phyloP scores from a whole-genome alignment of 139 green algal species.

The Picochlorum sp. region DNA sequence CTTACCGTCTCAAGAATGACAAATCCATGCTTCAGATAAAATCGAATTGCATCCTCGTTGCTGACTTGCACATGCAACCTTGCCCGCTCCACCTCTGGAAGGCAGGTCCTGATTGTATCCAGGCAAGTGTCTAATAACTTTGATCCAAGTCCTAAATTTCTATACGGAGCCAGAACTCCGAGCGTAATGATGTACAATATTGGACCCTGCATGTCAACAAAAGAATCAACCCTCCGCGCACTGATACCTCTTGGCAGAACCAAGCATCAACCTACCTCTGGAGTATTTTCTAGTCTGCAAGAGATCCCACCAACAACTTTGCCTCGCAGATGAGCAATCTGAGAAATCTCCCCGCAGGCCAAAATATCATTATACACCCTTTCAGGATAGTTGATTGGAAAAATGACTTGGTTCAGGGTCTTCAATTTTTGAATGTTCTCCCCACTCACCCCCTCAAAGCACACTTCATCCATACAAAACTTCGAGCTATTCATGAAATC shows the following conservation, averaged over 20 bases:
- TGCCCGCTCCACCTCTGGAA: conserved; percentile 35
- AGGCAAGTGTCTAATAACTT: conserved; percentile 16
- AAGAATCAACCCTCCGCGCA: neutral
- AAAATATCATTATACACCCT: conserved; percentile 39
- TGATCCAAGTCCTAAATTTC: conserved; percentile 50
- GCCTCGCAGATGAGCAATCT: conserved; percentile 45
- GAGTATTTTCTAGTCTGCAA: conserved; percentile 51
- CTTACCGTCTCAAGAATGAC: conserved; percentile 5
- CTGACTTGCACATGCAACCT: conserved; percentile 67
- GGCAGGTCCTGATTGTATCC: neutral
- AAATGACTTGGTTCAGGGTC: conserved; percentile 60
- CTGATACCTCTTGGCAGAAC: neutral
- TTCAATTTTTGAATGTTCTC: conserved; percentile 64
- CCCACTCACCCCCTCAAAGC: conserved; percentile 28
- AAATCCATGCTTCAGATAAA: conserved; percentile 60
- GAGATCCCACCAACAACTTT: conserved; percentile 57
- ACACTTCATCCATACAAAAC: neutral
- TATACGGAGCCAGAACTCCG: conserved; percentile 78
- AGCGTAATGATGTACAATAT: conserved; percentile 83
- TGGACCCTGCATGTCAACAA: conserved; percentile 11
- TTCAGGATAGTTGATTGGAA: conserved; percentile 71
- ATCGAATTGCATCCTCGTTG: conserved; percentile 63
- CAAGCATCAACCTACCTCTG: conserved; percentile 12
- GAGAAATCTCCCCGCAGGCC: conserved; percentile 34
- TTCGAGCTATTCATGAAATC: too few relatives aligned